A percentile compares a stretch with the other conserved stretches of the same genome.
Evolutionary conservation across 768 basidiomycete species (phyloP).

Genomic region (Gymnopilus dilepis): DNA sequence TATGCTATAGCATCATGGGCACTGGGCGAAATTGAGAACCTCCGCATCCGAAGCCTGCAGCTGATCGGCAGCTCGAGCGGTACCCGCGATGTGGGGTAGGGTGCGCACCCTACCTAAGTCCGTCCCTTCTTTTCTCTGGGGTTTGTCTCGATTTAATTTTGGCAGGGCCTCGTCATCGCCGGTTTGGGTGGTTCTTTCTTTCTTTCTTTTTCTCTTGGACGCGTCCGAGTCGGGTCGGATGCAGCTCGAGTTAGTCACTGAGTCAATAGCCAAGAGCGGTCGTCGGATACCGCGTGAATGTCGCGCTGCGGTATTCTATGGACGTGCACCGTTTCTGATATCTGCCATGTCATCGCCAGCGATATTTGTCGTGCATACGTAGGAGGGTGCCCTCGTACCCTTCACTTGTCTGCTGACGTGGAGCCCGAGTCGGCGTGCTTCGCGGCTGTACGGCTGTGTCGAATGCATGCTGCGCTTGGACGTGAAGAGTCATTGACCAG

Average conservation of each 20-base stretch:
- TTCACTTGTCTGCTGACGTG: not conserved
- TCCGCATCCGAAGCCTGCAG: too few species aligned
- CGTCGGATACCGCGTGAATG: slow-evolving; percentile 1
- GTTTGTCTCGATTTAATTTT: not conserved
- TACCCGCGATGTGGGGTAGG: not conserved
- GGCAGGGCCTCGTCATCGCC: slow-evolving; percentile 4
- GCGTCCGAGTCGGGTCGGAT: too few species aligned
- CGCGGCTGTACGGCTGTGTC: slow-evolving; percentile 1
- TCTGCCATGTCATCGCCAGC: slow-evolving; percentile 6
- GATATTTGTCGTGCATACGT: not conserved
- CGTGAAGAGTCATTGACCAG: not conserved
- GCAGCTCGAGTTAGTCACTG: too few species aligned
- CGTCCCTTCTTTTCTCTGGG: not conserved
- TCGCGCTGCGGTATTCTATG: not conserved
- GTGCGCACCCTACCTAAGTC: not conserved
- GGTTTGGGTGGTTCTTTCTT: not conserved
- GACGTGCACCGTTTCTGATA: not conserved
- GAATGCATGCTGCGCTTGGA: not conserved
- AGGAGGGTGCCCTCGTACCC: too few species aligned
- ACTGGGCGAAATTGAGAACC: too few species aligned
- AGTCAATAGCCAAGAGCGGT: not conserved
- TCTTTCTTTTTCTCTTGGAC: not conserved
- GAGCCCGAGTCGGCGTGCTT: not conserved
- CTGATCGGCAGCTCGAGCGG: not conserved
- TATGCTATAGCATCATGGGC: not conserved